Base-by-base conservation (phyloP, 495 filamentous ascomycete species). In the Aspergillus cristatus region DNA sequence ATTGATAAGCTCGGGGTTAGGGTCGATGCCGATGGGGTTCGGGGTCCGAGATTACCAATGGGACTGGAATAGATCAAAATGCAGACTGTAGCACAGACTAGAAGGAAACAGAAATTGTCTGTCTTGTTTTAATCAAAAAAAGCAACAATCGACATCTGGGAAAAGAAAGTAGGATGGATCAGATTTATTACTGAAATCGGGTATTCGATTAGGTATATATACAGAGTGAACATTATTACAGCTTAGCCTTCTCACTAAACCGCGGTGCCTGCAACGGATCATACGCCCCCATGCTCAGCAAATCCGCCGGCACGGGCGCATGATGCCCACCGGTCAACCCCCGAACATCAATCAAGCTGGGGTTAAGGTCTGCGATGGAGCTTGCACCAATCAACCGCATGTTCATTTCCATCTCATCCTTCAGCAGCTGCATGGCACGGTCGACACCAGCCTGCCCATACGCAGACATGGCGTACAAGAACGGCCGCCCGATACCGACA, bases 321-420 rank as follows among this genome's bases (percentile, higher is more conserved):
- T 64, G 70, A 50, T 97, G 91, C 42, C 76, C 75, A 57, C 71
- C 70, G 17, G 91, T 52, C 33, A 70, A 35, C 0, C 79, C 82
- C 34, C 85, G 71, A 0, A 74, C 74, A 58, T 97, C 91, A 35
- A 98, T 52, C 54, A 97, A 42, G 10, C 73, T 75, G 6, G 87
- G 80, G 40, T 79, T 86, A 36, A 98, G 61, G 37, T 98, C 80
- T 25, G 74, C 79, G 15, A 98, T 55, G 28, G 53, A 76, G 1
- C 68, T 71, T 18, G 77, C 82, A 11, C 91, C 91, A 48, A 97
- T 86, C 45, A 98, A 66, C 7, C 93, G 76, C 91, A 98, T 97
- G 50, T 85, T 85, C 90, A 97, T 95, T 70, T 90, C 89, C 80
- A 98, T 87, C 73, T 98, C 91, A 55, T 97, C 91, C 69, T 86